Evolutionary conservation across 192 early-diverging fungal genomes (phyloP).

Genomic region (Pilaira anomala): DNA sequence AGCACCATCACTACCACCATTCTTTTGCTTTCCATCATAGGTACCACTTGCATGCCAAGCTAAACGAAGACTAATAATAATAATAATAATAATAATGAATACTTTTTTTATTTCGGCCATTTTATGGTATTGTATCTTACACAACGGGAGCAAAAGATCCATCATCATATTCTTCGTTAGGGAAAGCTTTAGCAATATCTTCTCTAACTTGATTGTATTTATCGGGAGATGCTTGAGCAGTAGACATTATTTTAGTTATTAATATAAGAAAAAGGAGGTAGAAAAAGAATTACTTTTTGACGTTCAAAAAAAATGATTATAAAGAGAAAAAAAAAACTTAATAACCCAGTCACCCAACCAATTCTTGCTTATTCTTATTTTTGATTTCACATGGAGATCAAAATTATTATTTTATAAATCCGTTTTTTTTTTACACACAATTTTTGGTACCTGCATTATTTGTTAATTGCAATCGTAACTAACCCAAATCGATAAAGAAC

Average conservation of each 20-base stretch:
- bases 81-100: conserved; percentile 28
- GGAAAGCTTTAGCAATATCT: conserved; percentile 39
- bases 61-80: conserved; percentile 34
- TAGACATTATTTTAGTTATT: conserved; percentile 31
- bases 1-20: conserved; percentile 66
- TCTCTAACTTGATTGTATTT: conserved; percentile 42
- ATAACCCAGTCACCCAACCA: background rate
- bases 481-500: background rate
- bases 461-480: no score
- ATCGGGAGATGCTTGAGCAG: conserved; percentile 26
- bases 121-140: conserved; percentile 18
- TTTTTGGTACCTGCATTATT: no score
- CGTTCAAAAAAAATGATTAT: background rate
- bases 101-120: conserved; percentile 23
- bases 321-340: conserved; percentile 1
- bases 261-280: conserved; percentile 1
- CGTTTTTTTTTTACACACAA: background rate
- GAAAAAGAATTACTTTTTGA: background rate
- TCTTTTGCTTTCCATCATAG: conserved; percentile 52
- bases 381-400: conserved; percentile 20
- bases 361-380: conserved; percentile 4
- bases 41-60: conserved; percentile 70
- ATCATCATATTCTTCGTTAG: conserved; percentile 47
- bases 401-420: no score
- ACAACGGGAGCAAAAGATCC: conserved; percentile 68